Percentiles rank a stretch among this genome's conserved stretches.
Evolutionary conservation across 2,329 filamentous ascomycete genomes (phyloP).

Genomic region (Phaeophleospora eucalypticola): DNA sequence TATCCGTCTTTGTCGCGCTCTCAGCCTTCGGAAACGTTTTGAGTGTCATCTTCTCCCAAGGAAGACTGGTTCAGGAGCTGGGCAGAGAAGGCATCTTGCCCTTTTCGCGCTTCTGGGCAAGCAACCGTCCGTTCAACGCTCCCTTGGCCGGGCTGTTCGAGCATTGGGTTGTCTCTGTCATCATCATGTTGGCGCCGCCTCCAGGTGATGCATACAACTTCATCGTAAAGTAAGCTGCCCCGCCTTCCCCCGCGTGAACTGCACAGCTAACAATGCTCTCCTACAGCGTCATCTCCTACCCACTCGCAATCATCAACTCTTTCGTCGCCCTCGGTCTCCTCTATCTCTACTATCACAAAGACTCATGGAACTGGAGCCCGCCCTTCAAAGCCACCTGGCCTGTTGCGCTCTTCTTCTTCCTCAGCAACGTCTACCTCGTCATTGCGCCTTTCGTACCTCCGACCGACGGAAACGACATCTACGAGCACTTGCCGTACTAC

Average conservation of each 20-base stretch:
- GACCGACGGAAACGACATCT: slow-evolving; percentile 46
- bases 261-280: slow-evolving; percentile 30
- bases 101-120: slow-evolving; percentile 47
- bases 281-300: slow-evolving; percentile 56
- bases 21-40: slow-evolving; percentile 56
- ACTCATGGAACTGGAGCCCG: slow-evolving; percentile 46
- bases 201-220: slow-evolving; percentile 66
- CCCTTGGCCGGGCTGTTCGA: slow-evolving; percentile 29
- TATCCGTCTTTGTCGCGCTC: slow-evolving; percentile 51
- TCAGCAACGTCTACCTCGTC: slow-evolving; percentile 51
- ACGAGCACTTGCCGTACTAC: slow-evolving; percentile 51
- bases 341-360: slow-evolving; percentile 43
- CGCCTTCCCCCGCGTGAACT: not conserved
- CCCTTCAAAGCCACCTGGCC: slow-evolving; percentile 49
- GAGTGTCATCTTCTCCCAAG: slow-evolving; percentile 54
- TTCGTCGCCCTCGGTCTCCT: slow-evolving; percentile 49
- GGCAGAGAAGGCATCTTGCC: slow-evolving; percentile 57
- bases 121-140: slow-evolving; percentile 51
- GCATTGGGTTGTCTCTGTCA: slow-evolving; percentile 48
- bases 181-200: slow-evolving; percentile 64
- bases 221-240: slow-evolving; percentile 20
- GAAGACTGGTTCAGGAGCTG: slow-evolving; percentile 57
- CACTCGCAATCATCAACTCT: slow-evolving; percentile 54
- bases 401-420: slow-evolving; percentile 50
- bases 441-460: slow-evolving; percentile 52